A percentile compares a stretch with the other conserved stretches of the same genome.
phyloP scores from a whole-genome alignment of 2,329 filamentous ascomycete genomes.

The Aspergillus tubingensis region DNA sequence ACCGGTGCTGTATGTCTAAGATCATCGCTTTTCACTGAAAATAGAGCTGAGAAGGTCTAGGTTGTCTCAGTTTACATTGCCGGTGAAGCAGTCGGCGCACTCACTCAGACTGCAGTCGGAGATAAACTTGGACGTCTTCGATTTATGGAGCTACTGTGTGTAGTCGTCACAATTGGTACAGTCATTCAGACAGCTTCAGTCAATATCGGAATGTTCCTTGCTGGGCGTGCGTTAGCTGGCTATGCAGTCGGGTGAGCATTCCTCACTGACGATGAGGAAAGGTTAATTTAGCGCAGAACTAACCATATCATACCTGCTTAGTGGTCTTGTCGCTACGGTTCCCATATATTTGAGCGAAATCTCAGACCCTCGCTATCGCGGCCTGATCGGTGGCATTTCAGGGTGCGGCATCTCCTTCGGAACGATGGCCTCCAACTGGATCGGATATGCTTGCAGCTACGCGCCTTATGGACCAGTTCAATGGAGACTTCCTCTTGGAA shows the following conservation, averaged over 20 bases:
- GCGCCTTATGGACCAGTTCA: constrained; percentile 56
- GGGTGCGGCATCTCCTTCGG: constrained; percentile 59
- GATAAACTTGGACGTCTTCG: constrained; percentile 57
- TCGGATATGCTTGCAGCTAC: constrained; percentile 57
- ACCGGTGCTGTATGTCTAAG: constrained; percentile 53
- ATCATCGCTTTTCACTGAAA: neutral
- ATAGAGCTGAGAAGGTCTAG: constrained; percentile 23
- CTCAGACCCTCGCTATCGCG: constrained; percentile 50
- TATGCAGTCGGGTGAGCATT: constrained; percentile 47
- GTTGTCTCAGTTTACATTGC: constrained; percentile 63
- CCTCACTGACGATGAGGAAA: neutral
- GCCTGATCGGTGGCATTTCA: constrained; percentile 57
- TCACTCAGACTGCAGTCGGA: constrained; percentile 56
- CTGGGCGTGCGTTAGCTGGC: constrained; percentile 52
- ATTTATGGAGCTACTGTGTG: constrained; percentile 57
- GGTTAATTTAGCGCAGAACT: neutral
- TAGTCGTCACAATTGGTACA: constrained; percentile 58
- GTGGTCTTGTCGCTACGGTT: constrained; percentile 54
- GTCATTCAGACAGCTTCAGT: constrained; percentile 57
- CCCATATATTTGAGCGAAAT: constrained; percentile 60
- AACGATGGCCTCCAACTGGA: constrained; percentile 60
- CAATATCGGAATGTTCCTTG: constrained; percentile 58
- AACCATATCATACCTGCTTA: constrained; percentile 18
- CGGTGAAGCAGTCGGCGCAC: constrained; percentile 58
- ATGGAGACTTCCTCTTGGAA: constrained; percentile 57